Evolutionary conservation across 1,139 yeast genomes (phyloP), one percentile per base, ranked within the genome.

Genomic region (Pichia sp.): DNA sequence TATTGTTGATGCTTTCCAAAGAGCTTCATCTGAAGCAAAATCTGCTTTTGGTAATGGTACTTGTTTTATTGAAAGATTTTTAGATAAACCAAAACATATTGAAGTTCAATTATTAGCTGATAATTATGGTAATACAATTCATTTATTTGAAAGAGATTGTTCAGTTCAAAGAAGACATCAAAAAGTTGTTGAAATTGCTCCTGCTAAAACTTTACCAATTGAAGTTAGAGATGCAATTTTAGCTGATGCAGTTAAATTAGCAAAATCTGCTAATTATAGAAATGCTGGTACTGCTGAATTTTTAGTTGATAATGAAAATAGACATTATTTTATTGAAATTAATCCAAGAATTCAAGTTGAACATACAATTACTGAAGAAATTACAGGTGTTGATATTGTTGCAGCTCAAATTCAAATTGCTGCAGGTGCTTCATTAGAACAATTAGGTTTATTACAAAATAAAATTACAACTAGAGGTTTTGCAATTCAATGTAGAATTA

Each of bases 261-360:
- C 98, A 37, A 76, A 76, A 60, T 74, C 81, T 42, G 95, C 96
- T 39, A 82, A 87, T 64, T 92, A 92, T 71, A 77, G 94, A 68
- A 92, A 92, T 63, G 99, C 99, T 27, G 99, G 99, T 70, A 92
- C 98, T 31, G 97, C 97, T 38, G 98, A 94, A 72, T 92, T 94
- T 66, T 74, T 92, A 59, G 97, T 94, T 51, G 98, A 94, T 66
- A 74, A 74, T 55, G 87, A 89, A 71, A 86, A 89, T 73, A 83
- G 97, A 68, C 98, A 92, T 67, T 92, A 92, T 70, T 92, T 92
- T 65, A 92, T 92, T 63, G 99, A 94, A 71, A 92, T 92, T 70
- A 92, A 92, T 73, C 98, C 99, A 51, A 83, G 98, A 74, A 92
- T 92, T 64, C 97, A 92, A 70, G 97, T 90, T 51, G 98, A 92